phyloP scores from a whole-genome alignment of 1,139 yeast genomes.

The Blastobotrys malaysiensis region DNA sequence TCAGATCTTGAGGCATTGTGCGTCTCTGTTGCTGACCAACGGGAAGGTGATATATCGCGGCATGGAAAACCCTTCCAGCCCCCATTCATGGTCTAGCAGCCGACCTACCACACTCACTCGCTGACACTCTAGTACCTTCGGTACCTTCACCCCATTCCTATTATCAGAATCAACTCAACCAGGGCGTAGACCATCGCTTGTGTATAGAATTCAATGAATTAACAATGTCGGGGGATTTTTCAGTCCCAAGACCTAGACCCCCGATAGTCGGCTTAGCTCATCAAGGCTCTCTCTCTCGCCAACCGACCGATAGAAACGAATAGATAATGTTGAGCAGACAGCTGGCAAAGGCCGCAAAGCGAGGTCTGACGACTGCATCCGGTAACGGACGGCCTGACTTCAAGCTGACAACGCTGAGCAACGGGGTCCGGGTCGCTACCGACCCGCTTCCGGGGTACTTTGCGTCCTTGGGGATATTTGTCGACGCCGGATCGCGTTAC shows the following conservation, averaged over 20 bases:
- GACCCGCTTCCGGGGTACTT: conserved; percentile 89
- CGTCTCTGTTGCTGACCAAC: too few species aligned
- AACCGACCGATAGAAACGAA: not conserved
- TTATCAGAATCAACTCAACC: too few species aligned
- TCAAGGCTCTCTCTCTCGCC: not conserved
- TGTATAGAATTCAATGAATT: not conserved
- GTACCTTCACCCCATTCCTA: too few species aligned
- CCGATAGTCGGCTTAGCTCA: not conserved
- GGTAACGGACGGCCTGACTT: conserved; percentile 13
- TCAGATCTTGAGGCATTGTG: too few species aligned
- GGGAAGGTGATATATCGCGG: too few species aligned
- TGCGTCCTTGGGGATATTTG: conserved; percentile 82
- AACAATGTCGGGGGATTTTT: not conserved
- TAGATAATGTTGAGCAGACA: conserved; percentile 2
- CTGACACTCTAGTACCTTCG: too few species aligned
- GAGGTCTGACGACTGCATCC: conserved; percentile 1
- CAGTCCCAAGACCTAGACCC: not conserved
- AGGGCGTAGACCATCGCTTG: too few species aligned
- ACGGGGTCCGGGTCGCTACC: conserved; percentile 80
- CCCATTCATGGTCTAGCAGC: too few species aligned
- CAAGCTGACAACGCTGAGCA: conserved; percentile 49
- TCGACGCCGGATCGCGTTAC: conserved; percentile 85
- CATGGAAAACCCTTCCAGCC: too few species aligned
- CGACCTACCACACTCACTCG: too few species aligned
- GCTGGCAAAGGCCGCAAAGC: not conserved